phyloP scores from a whole-genome alignment of 352 stramenopile species.

The Phytopythium mirpurense region DNA sequence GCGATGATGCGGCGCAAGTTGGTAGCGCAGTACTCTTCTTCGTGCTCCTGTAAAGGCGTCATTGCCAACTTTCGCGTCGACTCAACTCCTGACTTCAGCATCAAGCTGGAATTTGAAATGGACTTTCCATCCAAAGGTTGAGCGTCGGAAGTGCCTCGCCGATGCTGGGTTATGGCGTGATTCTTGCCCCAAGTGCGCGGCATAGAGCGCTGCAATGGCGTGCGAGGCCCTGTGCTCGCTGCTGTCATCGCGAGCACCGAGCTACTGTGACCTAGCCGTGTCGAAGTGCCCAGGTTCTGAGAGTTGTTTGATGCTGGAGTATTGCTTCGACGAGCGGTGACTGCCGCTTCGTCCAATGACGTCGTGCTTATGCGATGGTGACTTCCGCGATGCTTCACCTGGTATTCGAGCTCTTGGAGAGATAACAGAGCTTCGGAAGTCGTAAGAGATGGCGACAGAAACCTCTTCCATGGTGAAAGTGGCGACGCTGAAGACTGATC shows the following conservation, averaged over 20 bases:
- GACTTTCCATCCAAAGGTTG: constrained; percentile 17
- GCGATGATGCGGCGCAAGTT: constrained; percentile 39
- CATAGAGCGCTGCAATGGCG: constrained; percentile 31
- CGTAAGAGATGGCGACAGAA: constrained; percentile 50
- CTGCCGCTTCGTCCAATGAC: background rate
- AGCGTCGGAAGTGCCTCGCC: constrained; percentile 17
- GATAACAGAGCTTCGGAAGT: constrained; percentile 31
- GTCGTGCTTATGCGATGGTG: constrained; percentile 23
- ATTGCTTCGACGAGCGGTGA: background rate
- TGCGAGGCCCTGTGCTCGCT: constrained; percentile 1
- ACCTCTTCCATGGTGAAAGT: constrained; percentile 21
- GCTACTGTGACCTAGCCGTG: constrained; percentile 1
- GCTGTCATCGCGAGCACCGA: background rate
- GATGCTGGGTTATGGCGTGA: constrained; percentile 22
- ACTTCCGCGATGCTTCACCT: constrained; percentile 43
- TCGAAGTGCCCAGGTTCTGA: background rate
- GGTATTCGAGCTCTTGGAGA: constrained; percentile 49
- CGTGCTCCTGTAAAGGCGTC: background rate
- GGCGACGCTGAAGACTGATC: constrained; percentile 5
- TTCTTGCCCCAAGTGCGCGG: constrained; percentile 69
- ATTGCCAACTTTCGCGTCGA: background rate
- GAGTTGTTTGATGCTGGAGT: background rate
- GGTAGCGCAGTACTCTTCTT: constrained; percentile 20
- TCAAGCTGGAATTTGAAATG: background rate
- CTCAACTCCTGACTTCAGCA: background rate